Evolutionary conservation across 495 filamentous ascomycete genomes (phyloP), one percentile per base, ranked within the genome.

Genomic region (Podospora bellae-mahoneyi): DNA sequence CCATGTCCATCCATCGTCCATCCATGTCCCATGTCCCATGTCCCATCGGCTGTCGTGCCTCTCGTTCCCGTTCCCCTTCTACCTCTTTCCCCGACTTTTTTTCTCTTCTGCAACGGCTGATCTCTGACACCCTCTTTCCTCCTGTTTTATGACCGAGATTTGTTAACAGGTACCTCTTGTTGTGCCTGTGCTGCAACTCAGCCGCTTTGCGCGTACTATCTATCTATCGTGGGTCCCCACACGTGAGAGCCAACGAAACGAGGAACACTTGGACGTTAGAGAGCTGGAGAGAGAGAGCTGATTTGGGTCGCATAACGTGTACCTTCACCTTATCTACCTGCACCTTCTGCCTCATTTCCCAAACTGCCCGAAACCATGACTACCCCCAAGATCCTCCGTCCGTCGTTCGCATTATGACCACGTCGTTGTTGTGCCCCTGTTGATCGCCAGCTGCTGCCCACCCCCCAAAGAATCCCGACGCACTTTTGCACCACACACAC

Each of bases 381-480:
- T 74, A 67, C 56, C 54, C 65, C 64, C 66, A 71, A 68, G 69
- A 27, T 70, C 39, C 64, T 44, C 44, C 56, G 34, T 64, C 69
- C 66, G 44, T 64, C 67, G 60, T 70, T 64, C 56, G 68, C 70
- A 61, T 74, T 71, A 73, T 77, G 75, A 75, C 70, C 68, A 59
- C 66, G 71, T 57, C 32, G 69, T 60, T 66, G 69, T 66, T 66
- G 69, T 66, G 73, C 69, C 64, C 66, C 65, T 72, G 54, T 64
- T 76, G 70, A 74, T 69, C 69, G 68, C 71, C 73, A 64, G 62
- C 39, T 67, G 54, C 32, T 32, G 58, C 18, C 4, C 30, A 5
- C 30, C 30, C 30, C 4, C 44, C 65, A 18, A 56, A 61, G 27
- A 32, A 39, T 30, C 18, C 60, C 26, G 39, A 60, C n/a, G 44